Percentiles rank a stretch among this genome's conserved stretches.
phyloP scores from a whole-genome alignment of 805 yeast genomes.

The Pichia deserticola region DNA sequence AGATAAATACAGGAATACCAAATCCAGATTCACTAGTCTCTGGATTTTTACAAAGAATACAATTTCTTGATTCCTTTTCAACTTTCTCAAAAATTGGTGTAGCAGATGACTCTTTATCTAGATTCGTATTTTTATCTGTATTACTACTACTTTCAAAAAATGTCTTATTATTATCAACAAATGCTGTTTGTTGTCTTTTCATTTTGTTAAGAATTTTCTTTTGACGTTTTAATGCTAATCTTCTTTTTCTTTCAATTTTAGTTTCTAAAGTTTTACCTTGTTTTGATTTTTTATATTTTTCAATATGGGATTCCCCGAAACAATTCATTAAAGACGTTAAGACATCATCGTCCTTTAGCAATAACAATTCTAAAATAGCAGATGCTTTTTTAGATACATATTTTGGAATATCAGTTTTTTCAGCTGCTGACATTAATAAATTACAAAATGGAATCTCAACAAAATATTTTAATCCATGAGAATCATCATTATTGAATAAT shows the following conservation, averaged over 20 bases:
- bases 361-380: constrained; percentile 41
- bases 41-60: constrained; percentile 55
- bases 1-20: constrained; percentile 50
- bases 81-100: background rate
- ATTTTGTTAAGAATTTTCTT: constrained; percentile 55
- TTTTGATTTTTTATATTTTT: constrained; percentile 41
- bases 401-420: constrained; percentile 41
- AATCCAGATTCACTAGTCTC: constrained; percentile 39
- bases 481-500: constrained; percentile 28
- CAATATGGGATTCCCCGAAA: constrained; percentile 50
- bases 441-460: constrained; percentile 51
- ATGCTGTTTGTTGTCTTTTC: constrained; percentile 44
- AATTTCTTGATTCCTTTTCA: constrained; percentile 25
- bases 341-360: constrained; percentile 42
- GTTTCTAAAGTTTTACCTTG: constrained; percentile 39
- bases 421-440: constrained; percentile 44
- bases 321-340: constrained; percentile 44
- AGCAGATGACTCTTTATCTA: constrained; percentile 7
- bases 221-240: constrained; percentile 56
- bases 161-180: constrained; percentile 33
- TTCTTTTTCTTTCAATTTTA: constrained; percentile 45
- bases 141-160: constrained; percentile 10
- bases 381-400: constrained; percentile 49
- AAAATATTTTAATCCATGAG: constrained; percentile 27
- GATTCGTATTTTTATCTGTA: constrained; percentile 2